Evolutionary conservation across 352 stramenopile genomes (phyloP), one percentile per base, ranked within the genome.

Genomic region (Phytopythium oedochilum): DNA sequence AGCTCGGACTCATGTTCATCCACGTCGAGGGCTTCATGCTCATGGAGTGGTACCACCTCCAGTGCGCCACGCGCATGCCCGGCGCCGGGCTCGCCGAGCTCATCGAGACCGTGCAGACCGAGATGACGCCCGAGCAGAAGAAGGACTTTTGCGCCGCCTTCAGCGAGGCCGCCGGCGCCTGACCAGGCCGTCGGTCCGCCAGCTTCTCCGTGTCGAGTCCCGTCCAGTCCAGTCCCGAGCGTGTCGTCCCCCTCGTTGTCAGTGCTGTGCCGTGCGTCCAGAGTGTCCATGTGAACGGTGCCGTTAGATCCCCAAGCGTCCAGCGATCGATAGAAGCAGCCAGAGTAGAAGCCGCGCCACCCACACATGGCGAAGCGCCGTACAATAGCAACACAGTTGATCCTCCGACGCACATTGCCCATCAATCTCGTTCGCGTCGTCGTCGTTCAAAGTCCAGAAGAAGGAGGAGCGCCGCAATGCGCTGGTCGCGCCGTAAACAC

Each of bases 1-100:
- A 89, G 50, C 63, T 92, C 52, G 83, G 83, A 2, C 75, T 88
- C 63, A 92, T 92, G 83, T 92, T 90, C 61, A 79, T 90, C 59
- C 83, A 92, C 69, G 68, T 88, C 58, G 83, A 92, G 38, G 83
- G 83, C 53, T 92, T 90, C 69, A 90, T 92, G 83, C 73, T 92
- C 59, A 89, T 92, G 78, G 83, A 92, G 62, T 92, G 83, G 83
- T 75, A 89, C 62, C 83, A 92, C 60, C 57, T 92, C 26, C 64
- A 71, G 42, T 92, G 83, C 68, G 73, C 68, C 48, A 64, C 66
- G 38, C 59, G 60, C 48, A 64, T 90, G n/a, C 75, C 80, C 2
- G 77, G 70, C 52, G 68, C 64, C 47, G 66, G 66, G 17, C 61
- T 88, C 32, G 64, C 64, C 31, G 69, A 86, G 34, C 61, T 90